Conservation (phyloP, 2,329 filamentous ascomycete genomes). For the Aureobasidium sp. region DNA sequence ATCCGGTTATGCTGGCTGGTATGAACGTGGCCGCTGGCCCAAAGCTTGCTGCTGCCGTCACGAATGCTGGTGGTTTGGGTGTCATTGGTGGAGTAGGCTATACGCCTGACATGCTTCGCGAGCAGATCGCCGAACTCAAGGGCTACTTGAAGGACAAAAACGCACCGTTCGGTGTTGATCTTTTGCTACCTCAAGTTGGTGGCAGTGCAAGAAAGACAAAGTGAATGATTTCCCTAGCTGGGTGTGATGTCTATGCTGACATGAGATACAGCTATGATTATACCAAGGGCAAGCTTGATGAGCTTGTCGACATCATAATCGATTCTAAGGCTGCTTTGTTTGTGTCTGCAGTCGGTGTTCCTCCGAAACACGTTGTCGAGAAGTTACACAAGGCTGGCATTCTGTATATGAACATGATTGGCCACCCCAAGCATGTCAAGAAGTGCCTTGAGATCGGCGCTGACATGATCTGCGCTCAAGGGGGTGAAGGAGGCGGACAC, state of each 20-base stretch:
- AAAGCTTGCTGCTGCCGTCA: constrained; percentile 91
- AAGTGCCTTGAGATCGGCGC: constrained; percentile 89
- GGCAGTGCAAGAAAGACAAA: constrained; percentile 89
- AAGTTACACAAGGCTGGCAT: constrained; percentile 80
- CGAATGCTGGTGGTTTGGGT: constrained; percentile 91
- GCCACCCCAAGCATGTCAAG: constrained; percentile 96
- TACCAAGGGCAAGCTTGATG: constrained; percentile 95
- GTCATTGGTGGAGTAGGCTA: constrained; percentile 95
- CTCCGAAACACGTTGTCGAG: constrained; percentile 81
- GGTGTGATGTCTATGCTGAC: constrained; percentile 9
- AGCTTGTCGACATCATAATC: constrained; percentile 87
- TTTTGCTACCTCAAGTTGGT: constrained; percentile 89
- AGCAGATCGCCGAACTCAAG: constrained; percentile 94
- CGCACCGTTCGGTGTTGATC: constrained; percentile 88
- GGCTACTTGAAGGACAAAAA: constrained; percentile 80
- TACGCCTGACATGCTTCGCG: constrained; percentile 92
- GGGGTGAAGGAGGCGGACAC: constrained; percentile 94
- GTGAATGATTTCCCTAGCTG: not conserved
- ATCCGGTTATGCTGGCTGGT: constrained; percentile 89
- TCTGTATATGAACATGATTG: constrained; percentile 99
- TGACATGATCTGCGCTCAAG: constrained; percentile 97
- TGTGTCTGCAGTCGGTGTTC: constrained; percentile 92
- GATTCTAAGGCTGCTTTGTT: constrained; percentile 86
- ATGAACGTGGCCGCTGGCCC: constrained; percentile 99
- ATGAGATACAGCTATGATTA: constrained; percentile 76